Evolutionary conservation across 2,329 filamentous ascomycete genomes (phyloP).

Genomic region (Colletotrichum sp.): DNA sequence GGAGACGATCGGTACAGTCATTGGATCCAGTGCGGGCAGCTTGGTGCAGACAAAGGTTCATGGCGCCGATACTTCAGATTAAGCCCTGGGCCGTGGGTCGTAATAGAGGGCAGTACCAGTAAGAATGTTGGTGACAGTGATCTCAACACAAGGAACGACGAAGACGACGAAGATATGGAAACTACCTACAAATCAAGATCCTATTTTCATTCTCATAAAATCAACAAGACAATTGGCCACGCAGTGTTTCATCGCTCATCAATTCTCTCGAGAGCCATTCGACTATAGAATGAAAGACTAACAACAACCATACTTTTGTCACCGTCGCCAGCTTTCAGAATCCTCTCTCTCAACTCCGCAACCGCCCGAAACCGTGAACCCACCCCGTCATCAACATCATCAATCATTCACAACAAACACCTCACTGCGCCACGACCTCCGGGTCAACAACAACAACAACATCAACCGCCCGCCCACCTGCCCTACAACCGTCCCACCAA

Average conservation of each 20-base stretch:
- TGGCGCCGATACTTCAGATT: neutral
- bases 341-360: neutral
- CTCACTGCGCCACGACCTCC: neutral
- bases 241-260: neutral
- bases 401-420: neutral
- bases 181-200: neutral
- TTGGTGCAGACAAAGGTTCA: neutral
- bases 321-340: neutral
- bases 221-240: neutral
- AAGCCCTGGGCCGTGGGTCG: neutral
- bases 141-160: neutral
- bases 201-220: neutral
- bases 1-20: neutral
- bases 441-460: neutral
- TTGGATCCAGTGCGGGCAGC: neutral
- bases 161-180: neutral
- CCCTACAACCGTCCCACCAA: slow-evolving; percentile 12
- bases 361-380: neutral
- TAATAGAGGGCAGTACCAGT: neutral
- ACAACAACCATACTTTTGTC: neutral
- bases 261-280: neutral
- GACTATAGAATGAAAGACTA: neutral
- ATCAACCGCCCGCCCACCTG: neutral
- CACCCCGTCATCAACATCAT: neutral
- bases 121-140: neutral